phyloP scores from a whole-genome alignment of 2,329 filamentous ascomycete species.

The Rutstroemia sp. region DNA sequence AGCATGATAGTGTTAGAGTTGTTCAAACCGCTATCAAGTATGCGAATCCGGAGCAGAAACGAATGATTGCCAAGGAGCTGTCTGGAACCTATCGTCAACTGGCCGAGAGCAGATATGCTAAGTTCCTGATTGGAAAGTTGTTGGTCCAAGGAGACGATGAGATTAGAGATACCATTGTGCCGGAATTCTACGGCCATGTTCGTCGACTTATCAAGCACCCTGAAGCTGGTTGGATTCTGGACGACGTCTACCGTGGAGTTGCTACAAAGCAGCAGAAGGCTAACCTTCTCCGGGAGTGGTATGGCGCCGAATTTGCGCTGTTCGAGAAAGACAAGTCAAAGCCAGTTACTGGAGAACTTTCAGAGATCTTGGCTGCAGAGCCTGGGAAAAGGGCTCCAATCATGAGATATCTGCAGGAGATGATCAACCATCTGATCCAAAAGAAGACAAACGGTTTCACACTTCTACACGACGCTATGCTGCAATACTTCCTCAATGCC shows the following conservation, averaged over 20 bases:
- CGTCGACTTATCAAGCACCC: slow-evolving; percentile 91
- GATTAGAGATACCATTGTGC: slow-evolving; percentile 80
- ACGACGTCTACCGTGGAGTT: slow-evolving; percentile 88
- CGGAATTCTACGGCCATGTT: slow-evolving; percentile 92
- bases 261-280: slow-evolving; percentile 83
- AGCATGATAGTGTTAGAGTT: slow-evolving; percentile 95
- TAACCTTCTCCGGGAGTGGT: slow-evolving; percentile 85
- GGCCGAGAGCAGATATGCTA: slow-evolving; percentile 93
- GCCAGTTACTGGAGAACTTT: slow-evolving; percentile 53
- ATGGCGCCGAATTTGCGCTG: slow-evolving; percentile 85
- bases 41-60: slow-evolving; percentile 74
- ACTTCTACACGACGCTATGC: slow-evolving; percentile 96
- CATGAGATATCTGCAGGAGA: slow-evolving; percentile 74
- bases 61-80: slow-evolving; percentile 79
- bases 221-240: slow-evolving; percentile 94
- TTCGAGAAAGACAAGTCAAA: slow-evolving; percentile 55
- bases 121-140: slow-evolving; percentile 94
- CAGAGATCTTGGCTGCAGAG: slow-evolving; percentile 63
- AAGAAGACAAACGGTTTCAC: slow-evolving; percentile 97
- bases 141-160: slow-evolving; percentile 85
- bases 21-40: slow-evolving; percentile 98
- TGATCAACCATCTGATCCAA: slow-evolving; percentile 89
- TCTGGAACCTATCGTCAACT: slow-evolving; percentile 77
- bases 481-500: slow-evolving; percentile 85
- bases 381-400: slow-evolving; percentile 84